Evolutionary conservation across 73 alveolate species (phyloP).

Genomic region (Stentor coeruleus): DNA sequence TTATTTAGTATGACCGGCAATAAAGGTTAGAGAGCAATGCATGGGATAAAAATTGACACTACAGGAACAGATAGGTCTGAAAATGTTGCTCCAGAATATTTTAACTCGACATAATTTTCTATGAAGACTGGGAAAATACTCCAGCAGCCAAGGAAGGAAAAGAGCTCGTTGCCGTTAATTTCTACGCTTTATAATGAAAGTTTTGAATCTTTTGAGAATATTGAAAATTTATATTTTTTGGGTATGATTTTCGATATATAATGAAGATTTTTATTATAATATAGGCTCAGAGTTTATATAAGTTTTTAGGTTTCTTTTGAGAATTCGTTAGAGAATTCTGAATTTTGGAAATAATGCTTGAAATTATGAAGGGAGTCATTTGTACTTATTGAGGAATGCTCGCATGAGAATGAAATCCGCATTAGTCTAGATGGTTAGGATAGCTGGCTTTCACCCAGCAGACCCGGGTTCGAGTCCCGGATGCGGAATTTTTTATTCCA

Average conservation of each 20-base stretch:
- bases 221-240: neutral
- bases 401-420: too few relatives aligned
- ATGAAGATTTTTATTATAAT: too few relatives aligned
- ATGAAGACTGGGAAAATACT: constrained; percentile 18
- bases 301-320: neutral
- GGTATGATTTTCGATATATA: neutral
- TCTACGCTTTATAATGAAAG: neutral
- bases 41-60: neutral
- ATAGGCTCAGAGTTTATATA: too few relatives aligned
- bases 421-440: too few relatives aligned
- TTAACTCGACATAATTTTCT: constrained; percentile 8
- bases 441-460: neutral
- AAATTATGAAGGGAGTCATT: too few relatives aligned
- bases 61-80: constrained; percentile 18
- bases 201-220: neutral
- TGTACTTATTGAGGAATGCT: too few relatives aligned
- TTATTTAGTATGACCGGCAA: neutral
- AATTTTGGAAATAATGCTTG: too few relatives aligned
- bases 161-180: neutral
- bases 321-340: neutral
- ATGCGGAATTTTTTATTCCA: neutral
- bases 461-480: neutral
- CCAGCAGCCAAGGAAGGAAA: constrained; percentile 14
- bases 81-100: neutral
- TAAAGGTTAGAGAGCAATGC: neutral